Evolutionary conservation across 768 basidiomycete genomes (phyloP).

Genomic region (Leccinum disarticulatum): DNA sequence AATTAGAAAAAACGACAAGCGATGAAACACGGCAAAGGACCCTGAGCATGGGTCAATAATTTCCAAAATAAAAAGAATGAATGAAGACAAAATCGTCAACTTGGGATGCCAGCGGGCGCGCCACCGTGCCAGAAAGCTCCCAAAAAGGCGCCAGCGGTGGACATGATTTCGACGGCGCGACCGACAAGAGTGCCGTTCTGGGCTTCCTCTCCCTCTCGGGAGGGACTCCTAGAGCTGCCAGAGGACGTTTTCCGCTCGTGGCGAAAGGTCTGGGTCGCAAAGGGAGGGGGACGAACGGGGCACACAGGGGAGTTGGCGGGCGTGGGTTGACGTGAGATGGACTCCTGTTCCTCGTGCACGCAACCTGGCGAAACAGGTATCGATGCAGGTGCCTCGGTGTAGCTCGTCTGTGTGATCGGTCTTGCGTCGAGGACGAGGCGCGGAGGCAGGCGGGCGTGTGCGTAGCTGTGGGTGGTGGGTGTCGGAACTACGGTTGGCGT

Average conservation of each 20-base stretch:
- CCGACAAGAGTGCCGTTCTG: slow-evolving; percentile 49
- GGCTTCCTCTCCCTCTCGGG: slow-evolving; percentile 26
- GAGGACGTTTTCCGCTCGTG: slow-evolving; percentile 22
- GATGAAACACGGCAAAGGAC: slow-evolving; percentile 1
- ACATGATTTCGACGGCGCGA: slow-evolving; percentile 76
- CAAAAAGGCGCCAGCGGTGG: slow-evolving; percentile 73
- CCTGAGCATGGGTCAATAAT: slow-evolving; percentile 27
- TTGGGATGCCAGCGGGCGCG: slow-evolving; percentile 17
- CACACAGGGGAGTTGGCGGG: slow-evolving; percentile 63
- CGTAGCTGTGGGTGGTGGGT: slow-evolving; percentile 2
- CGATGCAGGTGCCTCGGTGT: slow-evolving; percentile 17
- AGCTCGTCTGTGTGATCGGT: slow-evolving; percentile 28
- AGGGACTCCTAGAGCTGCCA: slow-evolving; percentile 26
- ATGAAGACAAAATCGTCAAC: slow-evolving; percentile 16
- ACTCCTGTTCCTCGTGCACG: slow-evolving; percentile 36
- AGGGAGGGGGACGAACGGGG: slow-evolving; percentile 26
- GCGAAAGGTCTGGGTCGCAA: slow-evolving; percentile 8
- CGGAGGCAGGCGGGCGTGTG: slow-evolving; percentile 21
- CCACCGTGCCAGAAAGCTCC: slow-evolving; percentile 56
- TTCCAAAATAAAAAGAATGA: slow-evolving; percentile 35
- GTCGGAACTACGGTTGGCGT: slow-evolving; percentile 13
- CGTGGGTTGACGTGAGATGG: slow-evolving; percentile 47
- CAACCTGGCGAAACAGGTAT: slow-evolving; percentile 26
- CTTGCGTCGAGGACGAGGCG: slow-evolving; percentile 31
- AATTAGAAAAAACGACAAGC: slow-evolving; percentile 12